phyloP scores from a whole-genome alignment of 108 stramenopile species.

The Skeletonema potamos region DNA sequence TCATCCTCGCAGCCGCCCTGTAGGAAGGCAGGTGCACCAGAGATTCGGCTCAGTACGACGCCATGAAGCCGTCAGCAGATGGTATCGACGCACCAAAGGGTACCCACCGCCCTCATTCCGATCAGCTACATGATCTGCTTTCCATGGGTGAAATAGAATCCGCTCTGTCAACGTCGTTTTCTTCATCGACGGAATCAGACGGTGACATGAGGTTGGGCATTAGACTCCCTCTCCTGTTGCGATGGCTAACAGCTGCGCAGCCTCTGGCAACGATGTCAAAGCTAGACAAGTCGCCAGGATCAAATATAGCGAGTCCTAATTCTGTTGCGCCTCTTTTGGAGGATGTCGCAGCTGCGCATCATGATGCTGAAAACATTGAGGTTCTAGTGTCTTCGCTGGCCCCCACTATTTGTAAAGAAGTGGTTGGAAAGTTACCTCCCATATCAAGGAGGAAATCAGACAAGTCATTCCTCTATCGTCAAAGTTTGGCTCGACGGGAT shows the following conservation, averaged over 20 bases:
- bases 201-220: constrained; percentile 45
- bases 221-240: constrained; percentile 67
- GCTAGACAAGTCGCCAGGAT: not conserved
- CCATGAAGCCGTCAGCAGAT: not conserved
- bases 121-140: constrained; percentile 62
- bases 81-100: not conserved
- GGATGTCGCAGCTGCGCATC: constrained; percentile 71
- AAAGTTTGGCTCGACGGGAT: not conserved
- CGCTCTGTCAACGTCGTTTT: constrained; percentile 37
- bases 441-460: constrained; percentile 18
- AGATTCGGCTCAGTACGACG: not conserved
- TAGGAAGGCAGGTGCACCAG: not conserved
- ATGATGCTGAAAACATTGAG: constrained; percentile 67
- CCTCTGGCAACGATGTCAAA: constrained; percentile 37
- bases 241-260: constrained; percentile 56
- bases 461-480: not conserved
- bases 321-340: constrained; percentile 60
- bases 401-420: constrained; percentile 50
- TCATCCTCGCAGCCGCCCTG: too few species aligned
- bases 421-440: constrained; percentile 50
- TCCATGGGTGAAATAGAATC: constrained; percentile 65
- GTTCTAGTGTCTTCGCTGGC: constrained; percentile 58
- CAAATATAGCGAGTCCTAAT: constrained; percentile 21
- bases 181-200: not conserved
- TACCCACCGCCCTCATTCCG: not conserved